These are phyloP conservation scores for Thelonectria blattea DNA, from an alignment of 2,329 filamentous ascomycete genomes.

Conservation along the genomic window DNA sequence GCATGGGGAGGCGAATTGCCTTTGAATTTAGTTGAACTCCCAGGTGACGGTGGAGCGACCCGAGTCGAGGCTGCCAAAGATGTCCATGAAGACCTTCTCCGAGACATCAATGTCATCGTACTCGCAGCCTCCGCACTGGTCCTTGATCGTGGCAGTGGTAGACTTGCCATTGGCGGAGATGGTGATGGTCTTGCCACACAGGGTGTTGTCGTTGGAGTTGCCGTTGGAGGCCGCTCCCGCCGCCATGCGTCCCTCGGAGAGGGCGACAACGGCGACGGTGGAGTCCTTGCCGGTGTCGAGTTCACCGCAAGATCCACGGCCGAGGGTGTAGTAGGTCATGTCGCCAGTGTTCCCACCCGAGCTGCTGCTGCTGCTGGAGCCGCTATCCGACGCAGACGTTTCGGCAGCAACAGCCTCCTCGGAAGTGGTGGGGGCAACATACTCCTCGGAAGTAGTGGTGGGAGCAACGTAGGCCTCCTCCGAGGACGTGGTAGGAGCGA, in stretches of 20 bases:
- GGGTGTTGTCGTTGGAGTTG: constrained; percentile 67
- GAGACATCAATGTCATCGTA: constrained; percentile 65
- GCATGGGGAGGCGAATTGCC: not conserved
- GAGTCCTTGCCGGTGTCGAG: constrained; percentile 63
- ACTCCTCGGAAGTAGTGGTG: constrained; percentile 21
- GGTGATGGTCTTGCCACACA: constrained; percentile 71
- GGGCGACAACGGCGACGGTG: constrained; percentile 69
- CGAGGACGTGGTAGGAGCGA: constrained; percentile 23
- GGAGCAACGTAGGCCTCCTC: constrained; percentile 25
- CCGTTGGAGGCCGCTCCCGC: constrained; percentile 46
- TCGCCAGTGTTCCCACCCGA: constrained; percentile 58
- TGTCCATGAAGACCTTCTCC: constrained; percentile 58
- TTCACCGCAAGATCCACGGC: constrained; percentile 71
- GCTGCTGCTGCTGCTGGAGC: not conserved
- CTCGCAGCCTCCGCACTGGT: constrained; percentile 78
- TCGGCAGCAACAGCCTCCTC: constrained; percentile 15
- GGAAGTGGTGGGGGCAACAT: constrained; percentile 22
- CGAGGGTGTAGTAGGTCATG: constrained; percentile 76
- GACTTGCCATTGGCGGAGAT: constrained; percentile 66
- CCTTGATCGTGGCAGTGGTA: constrained; percentile 64
- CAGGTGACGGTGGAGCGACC: constrained; percentile 53
- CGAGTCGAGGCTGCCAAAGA: constrained; percentile 53
- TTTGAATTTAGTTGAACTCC: constrained; percentile 49
- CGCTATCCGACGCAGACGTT: constrained; percentile 24
- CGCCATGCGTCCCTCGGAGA: constrained; percentile 70